A percentile compares a stretch with the other conserved stretches of the same genome.
These are phyloP conservation scores for Fusarium pseudonygamai DNA, from an alignment of 2,329 filamentous ascomycete species.

Conservation along the genomic window DNA sequence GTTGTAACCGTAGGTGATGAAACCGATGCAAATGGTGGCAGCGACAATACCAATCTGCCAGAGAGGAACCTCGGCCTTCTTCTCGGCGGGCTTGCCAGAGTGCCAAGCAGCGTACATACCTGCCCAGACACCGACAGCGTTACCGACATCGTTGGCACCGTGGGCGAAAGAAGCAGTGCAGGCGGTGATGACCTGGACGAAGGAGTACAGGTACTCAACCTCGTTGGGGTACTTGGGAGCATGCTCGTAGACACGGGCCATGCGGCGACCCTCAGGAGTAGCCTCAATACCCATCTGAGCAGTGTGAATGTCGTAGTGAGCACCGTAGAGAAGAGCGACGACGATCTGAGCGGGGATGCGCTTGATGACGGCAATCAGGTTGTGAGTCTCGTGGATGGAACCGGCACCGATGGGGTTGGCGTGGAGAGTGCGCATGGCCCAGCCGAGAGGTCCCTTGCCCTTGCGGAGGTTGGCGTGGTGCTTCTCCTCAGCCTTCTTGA, in stretches of 20 bases:
- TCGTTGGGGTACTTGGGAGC: slow-evolving; percentile 76
- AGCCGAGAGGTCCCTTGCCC: slow-evolving; percentile 75
- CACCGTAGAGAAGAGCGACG: slow-evolving; percentile 73
- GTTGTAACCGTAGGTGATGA: slow-evolving; percentile 82
- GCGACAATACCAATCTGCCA: slow-evolving; percentile 81
- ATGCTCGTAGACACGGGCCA: slow-evolving; percentile 65
- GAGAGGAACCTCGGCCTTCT: slow-evolving; percentile 73
- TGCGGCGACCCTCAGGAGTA: slow-evolving; percentile 77
- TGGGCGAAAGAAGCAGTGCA: slow-evolving; percentile 79
- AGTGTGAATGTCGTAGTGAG: slow-evolving; percentile 84
- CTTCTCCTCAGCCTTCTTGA: slow-evolving; percentile 63
- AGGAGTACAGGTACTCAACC: slow-evolving; percentile 75
- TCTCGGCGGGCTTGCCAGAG: slow-evolving; percentile 66
- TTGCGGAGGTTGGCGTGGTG: slow-evolving; percentile 72
- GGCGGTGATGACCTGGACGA: slow-evolving; percentile 72
- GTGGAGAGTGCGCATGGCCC: slow-evolving; percentile 82
- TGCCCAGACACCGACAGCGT: slow-evolving; percentile 75
- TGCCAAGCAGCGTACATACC: slow-evolving; percentile 75
- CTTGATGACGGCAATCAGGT: slow-evolving; percentile 70
- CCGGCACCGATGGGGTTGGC: slow-evolving; percentile 78
- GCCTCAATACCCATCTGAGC: slow-evolving; percentile 76
- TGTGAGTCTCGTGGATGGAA: slow-evolving; percentile 77
- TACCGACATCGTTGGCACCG: slow-evolving; percentile 81
- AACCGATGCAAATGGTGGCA: slow-evolving; percentile 69
- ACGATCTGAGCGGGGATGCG: slow-evolving; percentile 75